phyloP scores from a whole-genome alignment of 1,284 basidiomycete genomes.

The Cerioporus squamosus region DNA sequence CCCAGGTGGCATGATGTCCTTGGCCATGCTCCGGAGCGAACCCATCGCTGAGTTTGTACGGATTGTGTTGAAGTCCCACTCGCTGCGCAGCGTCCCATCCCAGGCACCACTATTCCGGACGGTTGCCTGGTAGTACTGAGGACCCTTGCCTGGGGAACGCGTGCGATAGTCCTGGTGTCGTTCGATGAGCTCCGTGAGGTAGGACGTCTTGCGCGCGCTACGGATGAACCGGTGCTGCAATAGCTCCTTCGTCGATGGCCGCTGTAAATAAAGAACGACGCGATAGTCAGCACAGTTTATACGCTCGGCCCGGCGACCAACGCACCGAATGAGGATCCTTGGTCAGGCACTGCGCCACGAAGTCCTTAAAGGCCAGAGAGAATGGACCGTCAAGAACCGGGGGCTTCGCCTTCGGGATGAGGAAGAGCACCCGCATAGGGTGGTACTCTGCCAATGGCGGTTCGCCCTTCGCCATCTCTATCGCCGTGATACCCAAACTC shows the following conservation, averaged over 20 bases:
- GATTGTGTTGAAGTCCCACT: constrained; percentile 96
- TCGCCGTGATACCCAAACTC: constrained; percentile 96
- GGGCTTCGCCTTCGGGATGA: constrained; percentile 96
- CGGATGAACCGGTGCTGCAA: constrained; percentile 93
- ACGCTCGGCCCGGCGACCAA: constrained; percentile 23
- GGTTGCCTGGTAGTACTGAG: constrained; percentile 55
- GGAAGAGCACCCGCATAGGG: constrained; percentile 93
- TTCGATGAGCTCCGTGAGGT: constrained; percentile 87
- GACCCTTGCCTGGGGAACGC: constrained; percentile 58
- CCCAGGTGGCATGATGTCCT: constrained; percentile 63
- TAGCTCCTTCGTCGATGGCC: constrained; percentile 90
- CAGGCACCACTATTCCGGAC: constrained; percentile 60
- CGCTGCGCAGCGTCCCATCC: constrained; percentile 83
- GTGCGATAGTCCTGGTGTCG: constrained; percentile 74
- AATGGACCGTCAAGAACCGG: constrained; percentile 90
- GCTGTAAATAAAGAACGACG: constrained; percentile 46
- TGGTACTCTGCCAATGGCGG: constrained; percentile 94
- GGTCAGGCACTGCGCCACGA: constrained; percentile 88
- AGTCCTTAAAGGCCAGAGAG: constrained; percentile 89
- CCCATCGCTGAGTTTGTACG: constrained; percentile 76
- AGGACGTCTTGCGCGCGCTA: constrained; percentile 78
- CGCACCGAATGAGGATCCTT: constrained; percentile 85
- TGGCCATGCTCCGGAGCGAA: constrained; percentile 69
- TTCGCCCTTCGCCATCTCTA: constrained; percentile 95
- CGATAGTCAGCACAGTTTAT: constrained; percentile 9